These are phyloP conservation scores for Trichosanthes truncata DNA, from an alignment of 306 rosid species.

Conservation along the genomic window DNA sequence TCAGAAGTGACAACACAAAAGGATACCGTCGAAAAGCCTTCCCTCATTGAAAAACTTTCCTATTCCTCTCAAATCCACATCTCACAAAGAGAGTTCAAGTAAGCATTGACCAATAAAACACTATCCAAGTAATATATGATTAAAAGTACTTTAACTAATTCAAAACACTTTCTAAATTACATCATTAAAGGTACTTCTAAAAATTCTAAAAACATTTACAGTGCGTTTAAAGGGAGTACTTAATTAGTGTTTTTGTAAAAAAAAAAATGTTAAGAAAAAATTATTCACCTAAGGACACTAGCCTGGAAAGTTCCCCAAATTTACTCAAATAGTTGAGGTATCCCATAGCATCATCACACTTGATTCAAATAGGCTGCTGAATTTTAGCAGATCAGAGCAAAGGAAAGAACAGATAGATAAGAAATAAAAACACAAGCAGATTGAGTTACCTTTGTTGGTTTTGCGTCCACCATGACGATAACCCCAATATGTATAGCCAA, in stretches of 20 bases:
- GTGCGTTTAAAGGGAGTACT: too few species aligned
- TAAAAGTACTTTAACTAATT: too few species aligned
- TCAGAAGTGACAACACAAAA: not conserved
- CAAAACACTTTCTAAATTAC: too few species aligned
- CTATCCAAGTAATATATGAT: too few species aligned
- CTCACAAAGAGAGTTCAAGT: not conserved
- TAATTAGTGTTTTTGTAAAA: too few species aligned
- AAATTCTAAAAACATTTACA: too few species aligned
- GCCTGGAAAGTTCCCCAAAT: not conserved
- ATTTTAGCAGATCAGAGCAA: not conserved
- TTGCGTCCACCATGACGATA: constrained; percentile 79
- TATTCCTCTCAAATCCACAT: not conserved
- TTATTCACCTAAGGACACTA: not conserved
- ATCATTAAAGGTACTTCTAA: too few species aligned
- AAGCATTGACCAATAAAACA: too few species aligned
- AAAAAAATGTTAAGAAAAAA: too few species aligned
- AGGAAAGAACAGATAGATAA: not conserved
- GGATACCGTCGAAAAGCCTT: not conserved
- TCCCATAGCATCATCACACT: not conserved
- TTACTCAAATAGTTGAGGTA: not conserved
- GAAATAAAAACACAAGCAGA: constrained; percentile 2
- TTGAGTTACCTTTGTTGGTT: constrained; percentile 54
- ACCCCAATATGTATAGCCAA: constrained; percentile 98
- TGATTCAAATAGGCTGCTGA: not conserved
- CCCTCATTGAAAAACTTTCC: not conserved